A percentile compares a stretch with the other conserved stretches of the same genome.
Evolutionary conservation across 2,329 filamentous ascomycete genomes (phyloP).

Genomic region (Epichloe sp.): DNA sequence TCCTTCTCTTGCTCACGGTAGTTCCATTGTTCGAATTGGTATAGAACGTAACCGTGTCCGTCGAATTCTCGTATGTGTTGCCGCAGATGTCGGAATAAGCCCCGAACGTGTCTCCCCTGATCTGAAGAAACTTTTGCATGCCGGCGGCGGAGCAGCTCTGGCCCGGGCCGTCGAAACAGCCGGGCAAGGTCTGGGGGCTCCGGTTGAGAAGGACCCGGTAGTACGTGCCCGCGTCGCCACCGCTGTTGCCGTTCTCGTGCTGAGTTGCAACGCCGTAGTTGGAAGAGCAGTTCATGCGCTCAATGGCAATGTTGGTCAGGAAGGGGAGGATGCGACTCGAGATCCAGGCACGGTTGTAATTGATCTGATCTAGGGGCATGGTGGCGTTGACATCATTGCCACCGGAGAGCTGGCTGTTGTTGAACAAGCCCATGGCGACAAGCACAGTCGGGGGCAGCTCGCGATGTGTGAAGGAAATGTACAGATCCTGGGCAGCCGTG

Average conservation of each 20-base stretch:
- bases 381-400: slow-evolving; percentile 43
- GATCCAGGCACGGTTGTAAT: slow-evolving; percentile 50
- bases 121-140: slow-evolving; percentile 26
- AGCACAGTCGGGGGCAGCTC: slow-evolving; percentile 54
- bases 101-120: slow-evolving; percentile 23
- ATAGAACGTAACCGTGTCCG: slow-evolving; percentile 23
- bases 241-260: not conserved
- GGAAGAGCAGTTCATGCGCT: slow-evolving; percentile 43
- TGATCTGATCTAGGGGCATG: slow-evolving; percentile 50
- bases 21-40: slow-evolving; percentile 15
- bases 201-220: slow-evolving; percentile 32
- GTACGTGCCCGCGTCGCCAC: slow-evolving; percentile 13
- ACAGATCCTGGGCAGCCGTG: slow-evolving; percentile 39
- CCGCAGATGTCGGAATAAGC: slow-evolving; percentile 28
- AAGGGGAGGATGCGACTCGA: slow-evolving; percentile 52
- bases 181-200: slow-evolving; percentile 27
- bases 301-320: slow-evolving; percentile 52
- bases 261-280: not conserved
- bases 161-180: slow-evolving; percentile 30
- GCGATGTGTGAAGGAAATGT: slow-evolving; percentile 56
- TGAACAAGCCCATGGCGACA: slow-evolving; percentile 56
- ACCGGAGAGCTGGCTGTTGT: slow-evolving; percentile 45
- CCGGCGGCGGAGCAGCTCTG: slow-evolving; percentile 27
- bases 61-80: slow-evolving; percentile 21
- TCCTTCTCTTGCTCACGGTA: slow-evolving; percentile 2